These are phyloP conservation scores for Singerocomus inundabilis DNA, from an alignment of 1,284 basidiomycete species.

Conservation along the genomic window DNA sequence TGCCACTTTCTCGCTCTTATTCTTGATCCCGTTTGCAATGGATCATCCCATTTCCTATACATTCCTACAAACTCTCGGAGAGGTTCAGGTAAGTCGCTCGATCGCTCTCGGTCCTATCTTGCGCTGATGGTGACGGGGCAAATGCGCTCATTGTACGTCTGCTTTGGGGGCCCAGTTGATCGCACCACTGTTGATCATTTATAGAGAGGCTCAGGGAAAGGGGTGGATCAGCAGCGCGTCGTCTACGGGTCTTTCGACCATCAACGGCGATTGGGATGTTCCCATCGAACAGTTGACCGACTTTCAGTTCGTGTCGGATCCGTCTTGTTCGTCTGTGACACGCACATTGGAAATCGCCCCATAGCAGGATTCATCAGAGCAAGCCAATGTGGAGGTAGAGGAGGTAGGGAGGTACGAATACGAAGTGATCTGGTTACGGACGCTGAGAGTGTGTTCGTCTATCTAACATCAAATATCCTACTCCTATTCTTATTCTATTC, in stretches of 20 bases:
- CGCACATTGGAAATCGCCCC: conserved; percentile 5
- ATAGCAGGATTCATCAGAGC: conserved; percentile 11
- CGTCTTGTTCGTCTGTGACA: conserved; percentile 4
- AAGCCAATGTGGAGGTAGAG: neutral
- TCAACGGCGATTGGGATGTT: conserved; percentile 5
- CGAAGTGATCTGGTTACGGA: conserved; percentile 67
- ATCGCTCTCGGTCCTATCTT: neutral
- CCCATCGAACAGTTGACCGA: conserved; percentile 25
- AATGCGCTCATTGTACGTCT: conserved; percentile 1
- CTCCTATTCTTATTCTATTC: no score
- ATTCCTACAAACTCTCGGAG: conserved; percentile 30
- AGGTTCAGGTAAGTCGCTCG: conserved; percentile 23
- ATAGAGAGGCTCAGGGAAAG: conserved; percentile 30
- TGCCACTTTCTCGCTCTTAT: conserved; percentile 26
- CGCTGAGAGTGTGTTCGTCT: conserved; percentile 54
- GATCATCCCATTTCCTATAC: conserved; percentile 17
- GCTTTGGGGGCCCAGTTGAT: conserved; percentile 18
- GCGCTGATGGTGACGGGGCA: neutral
- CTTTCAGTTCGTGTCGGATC: conserved; percentile 27
- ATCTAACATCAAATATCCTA: no score
- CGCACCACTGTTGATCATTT: conserved; percentile 30
- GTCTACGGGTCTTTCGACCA: conserved; percentile 3
- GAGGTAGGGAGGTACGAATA: conserved; percentile 13
- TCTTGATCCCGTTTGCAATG: conserved; percentile 23
- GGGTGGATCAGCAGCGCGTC: conserved; percentile 27